Conservation (phyloP, 75 land plant genomes). For the Ceratopteris richardii region DNA sequence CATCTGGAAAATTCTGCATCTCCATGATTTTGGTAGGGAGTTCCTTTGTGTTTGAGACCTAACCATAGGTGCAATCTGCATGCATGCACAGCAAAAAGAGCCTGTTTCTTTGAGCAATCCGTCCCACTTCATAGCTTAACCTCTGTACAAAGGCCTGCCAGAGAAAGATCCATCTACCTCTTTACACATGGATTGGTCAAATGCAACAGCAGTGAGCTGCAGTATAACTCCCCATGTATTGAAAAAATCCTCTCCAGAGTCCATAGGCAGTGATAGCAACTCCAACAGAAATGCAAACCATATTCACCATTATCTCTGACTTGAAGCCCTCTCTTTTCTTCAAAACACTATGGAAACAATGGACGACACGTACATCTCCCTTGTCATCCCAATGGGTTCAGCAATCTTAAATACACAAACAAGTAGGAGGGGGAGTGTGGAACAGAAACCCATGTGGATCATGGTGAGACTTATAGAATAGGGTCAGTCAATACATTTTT, state of each 20-base stretch:
- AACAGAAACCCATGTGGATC: slow-evolving; percentile 97
- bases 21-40: no score
- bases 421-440: slow-evolving; percentile 66
- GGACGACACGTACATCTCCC: slow-evolving; percentile 63
- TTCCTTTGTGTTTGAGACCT: no score
- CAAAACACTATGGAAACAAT: slow-evolving; percentile 80
- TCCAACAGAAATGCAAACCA: slow-evolving; percentile 80
- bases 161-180: no score
- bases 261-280: slow-evolving; percentile 94
- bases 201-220: slow-evolving; percentile 77
- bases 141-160: no score
- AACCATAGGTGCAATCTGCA: no score
- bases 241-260: slow-evolving; percentile 82
- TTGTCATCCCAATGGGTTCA: slow-evolving; percentile 70
- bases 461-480: slow-evolving; percentile 93
- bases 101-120: no score
- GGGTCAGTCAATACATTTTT: slow-evolving; percentile 95
- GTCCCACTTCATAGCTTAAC: no score
- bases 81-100: no score
- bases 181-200: no score
- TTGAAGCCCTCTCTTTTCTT: slow-evolving; percentile 60
- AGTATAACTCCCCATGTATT: slow-evolving; percentile 60
- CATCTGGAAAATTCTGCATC: no score
- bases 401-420: slow-evolving; percentile 68
- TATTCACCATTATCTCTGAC: slow-evolving; percentile 59